Conservation (phyloP, 306 rosid species). For the Casuarina cunninghamiana region DNA sequence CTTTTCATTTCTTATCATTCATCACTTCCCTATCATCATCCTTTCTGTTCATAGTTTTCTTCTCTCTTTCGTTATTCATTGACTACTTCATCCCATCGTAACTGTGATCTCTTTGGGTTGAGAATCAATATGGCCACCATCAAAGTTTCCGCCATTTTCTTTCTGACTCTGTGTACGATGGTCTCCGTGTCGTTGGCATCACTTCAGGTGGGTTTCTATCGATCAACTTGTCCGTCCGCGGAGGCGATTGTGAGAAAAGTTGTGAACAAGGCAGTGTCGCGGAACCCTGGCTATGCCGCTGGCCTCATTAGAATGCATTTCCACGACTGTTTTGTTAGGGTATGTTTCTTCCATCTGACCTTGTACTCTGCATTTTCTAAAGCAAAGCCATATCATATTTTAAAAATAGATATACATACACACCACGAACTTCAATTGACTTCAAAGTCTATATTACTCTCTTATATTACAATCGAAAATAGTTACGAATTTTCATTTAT, state of each 20-base stretch:
- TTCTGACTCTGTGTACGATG: background rate
- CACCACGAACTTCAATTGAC: background rate
- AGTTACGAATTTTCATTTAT: no score
- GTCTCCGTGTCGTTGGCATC: slow-evolving; percentile 23
- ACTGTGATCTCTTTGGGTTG: background rate
- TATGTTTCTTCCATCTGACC: background rate
- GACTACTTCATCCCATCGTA: background rate
- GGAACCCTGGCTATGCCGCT: slow-evolving; percentile 36
- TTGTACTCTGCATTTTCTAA: background rate
- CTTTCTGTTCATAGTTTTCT: background rate
- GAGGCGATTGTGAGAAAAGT: slow-evolving; percentile 34
- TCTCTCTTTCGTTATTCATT: background rate
- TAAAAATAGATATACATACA: no score
- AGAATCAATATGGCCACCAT: background rate
- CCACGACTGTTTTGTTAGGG: slow-evolving; percentile 51
- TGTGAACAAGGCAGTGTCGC: slow-evolving; percentile 29
- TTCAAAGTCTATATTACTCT: background rate
- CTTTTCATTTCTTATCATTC: no score
- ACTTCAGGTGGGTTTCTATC: slow-evolving; percentile 31
- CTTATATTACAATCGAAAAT: no score
- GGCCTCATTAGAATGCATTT: slow-evolving; percentile 48
- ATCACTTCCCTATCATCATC: background rate
- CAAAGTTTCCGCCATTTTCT: slow-evolving; percentile 7
- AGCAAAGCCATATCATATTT: no score
- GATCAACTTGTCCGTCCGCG: slow-evolving; percentile 31